Conservation (phyloP, 2,329 filamentous ascomycete species). For the Volutella citrinella region DNA sequence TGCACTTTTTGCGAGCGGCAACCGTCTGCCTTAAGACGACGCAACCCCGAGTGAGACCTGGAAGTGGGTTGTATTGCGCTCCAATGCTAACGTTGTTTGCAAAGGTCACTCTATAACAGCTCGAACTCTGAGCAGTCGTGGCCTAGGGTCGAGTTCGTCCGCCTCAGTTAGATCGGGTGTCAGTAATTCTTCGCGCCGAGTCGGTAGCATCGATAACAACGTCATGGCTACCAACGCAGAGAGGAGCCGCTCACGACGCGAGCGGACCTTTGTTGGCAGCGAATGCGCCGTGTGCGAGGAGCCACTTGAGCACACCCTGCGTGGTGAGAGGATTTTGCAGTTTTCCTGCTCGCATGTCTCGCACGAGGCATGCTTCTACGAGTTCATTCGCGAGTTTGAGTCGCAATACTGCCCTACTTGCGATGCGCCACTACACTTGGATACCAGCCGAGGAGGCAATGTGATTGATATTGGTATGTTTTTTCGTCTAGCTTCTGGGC, state of each 20-base stretch:
- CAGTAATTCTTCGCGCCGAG: conserved; percentile 32
- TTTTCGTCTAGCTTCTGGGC: too few relatives aligned
- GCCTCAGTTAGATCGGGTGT: conserved; percentile 31
- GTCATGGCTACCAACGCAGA: conserved; percentile 55
- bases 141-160: conserved; percentile 31
- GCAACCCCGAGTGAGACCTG: too few relatives aligned
- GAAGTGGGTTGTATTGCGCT: too few relatives aligned
- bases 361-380: conserved; percentile 98
- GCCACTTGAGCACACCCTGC: conserved; percentile 89
- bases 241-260: conserved; percentile 73
- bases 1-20: too few relatives aligned
- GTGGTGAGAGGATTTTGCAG: conserved; percentile 89
- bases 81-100: too few relatives aligned
- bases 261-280: conserved; percentile 91
- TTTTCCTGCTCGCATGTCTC: conserved; percentile 97
- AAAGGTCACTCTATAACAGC: too few relatives aligned
- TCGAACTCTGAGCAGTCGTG: conserved; percentile 22
- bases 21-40: too few relatives aligned
- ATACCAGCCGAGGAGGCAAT: conserved; percentile 90
- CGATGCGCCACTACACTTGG: conserved; percentile 84
- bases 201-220: conserved; percentile 39
- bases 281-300: conserved; percentile 97
- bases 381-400: conserved; percentile 93
- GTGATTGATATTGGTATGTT: conserved; percentile 79
- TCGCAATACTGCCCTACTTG: conserved; percentile 93